Base-by-base conservation (phyloP, 2,329 filamentous ascomycete species). In the Cytospora paraplurivora region DNA sequence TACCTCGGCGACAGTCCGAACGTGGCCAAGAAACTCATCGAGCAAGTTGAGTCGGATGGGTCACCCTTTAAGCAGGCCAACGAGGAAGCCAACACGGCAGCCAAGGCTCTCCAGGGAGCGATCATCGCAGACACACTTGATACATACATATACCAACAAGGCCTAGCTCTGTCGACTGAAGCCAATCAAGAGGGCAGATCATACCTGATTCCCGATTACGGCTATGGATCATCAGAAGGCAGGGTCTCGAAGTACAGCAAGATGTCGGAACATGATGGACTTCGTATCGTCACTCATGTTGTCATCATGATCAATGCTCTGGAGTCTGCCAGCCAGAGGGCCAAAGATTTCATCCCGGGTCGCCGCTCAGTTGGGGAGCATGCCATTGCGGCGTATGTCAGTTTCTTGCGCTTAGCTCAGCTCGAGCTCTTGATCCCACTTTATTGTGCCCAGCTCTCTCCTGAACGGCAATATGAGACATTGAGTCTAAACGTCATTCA, bases 341-440 rank as follows among this genome's bases (percentile, higher is more conserved):
- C 61, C 61, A 76, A 79, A 55, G 79, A 81, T 56, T 71, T 71
- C 64, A 73, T 72, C 33, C 70, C 71, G 72, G 57, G 75, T 75
- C 52, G 41, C 37, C 56, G 44, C n/a, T 27, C 59, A 13, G 56
- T 65, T 32, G 63, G 59, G 10, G 90, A 96, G 71, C 92, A 91
- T 70, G 86, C 94, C 54, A 81, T 97, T 59, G 87, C 90, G 1
- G 88, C 86, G 4, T 98, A 98, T 73, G 89, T 96, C 62, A 90
- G 90, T 69, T 88, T 90, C 66, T 78, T 99, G 44, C 87, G 91
- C 51, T 82, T 89, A 54, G 85, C 86, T 17, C 86, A 87, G 38
- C 85, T 95, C 61, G 86, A 90, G 64, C 88, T 94, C 67, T 78
- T 95, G 50, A 90, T 97, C 62, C 93, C 95, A 0, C 79, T 96